A percentile compares a stretch with the other conserved stretches of the same genome.
Evolutionary conservation across 2,329 filamentous ascomycete genomes (phyloP).

Genomic region (Xylariaceae sp.): DNA sequence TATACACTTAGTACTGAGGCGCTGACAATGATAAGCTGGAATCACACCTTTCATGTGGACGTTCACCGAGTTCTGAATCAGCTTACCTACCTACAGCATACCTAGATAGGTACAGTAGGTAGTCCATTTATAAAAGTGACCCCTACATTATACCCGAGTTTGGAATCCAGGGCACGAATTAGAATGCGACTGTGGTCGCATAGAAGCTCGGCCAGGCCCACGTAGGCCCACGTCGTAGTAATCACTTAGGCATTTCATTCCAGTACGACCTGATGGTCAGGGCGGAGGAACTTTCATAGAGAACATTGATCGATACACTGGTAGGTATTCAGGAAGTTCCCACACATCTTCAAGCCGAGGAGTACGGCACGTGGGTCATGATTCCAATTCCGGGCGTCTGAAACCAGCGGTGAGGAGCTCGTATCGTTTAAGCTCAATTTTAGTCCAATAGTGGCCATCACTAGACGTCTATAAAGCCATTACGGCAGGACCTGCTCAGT

Average conservation of each 20-base stretch:
- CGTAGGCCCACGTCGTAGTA: slow-evolving; percentile 22
- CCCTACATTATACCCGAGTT: slow-evolving; percentile 17
- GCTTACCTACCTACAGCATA: slow-evolving; percentile 1
- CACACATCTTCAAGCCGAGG: slow-evolving; percentile 18
- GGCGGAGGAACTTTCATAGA: slow-evolving; percentile 4
- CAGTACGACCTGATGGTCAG: slow-evolving; percentile 27
- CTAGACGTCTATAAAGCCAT: slow-evolving; percentile 19
- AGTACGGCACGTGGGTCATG: slow-evolving; percentile 23
- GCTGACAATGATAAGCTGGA: not conserved
- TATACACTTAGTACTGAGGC: not conserved
- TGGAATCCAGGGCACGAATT: slow-evolving; percentile 30
- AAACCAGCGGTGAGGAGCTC: slow-evolving; percentile 29
- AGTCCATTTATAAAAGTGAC: slow-evolving; percentile 5
- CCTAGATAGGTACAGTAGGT: not conserved
- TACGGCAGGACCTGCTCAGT: slow-evolving; percentile 21
- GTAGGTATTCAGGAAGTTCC: slow-evolving; percentile 15
- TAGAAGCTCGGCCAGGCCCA: slow-evolving; percentile 30
- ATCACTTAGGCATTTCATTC: slow-evolving; percentile 27
- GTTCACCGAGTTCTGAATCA: slow-evolving; percentile 16
- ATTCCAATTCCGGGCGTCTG: slow-evolving; percentile 19
- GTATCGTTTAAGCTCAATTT: slow-evolving; percentile 17
- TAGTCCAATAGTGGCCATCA: slow-evolving; percentile 15
- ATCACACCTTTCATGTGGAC: not conserved
- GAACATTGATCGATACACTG: slow-evolving; percentile 2
- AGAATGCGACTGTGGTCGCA: slow-evolving; percentile 32